Evolutionary conservation across 345 rosid genomes (phyloP).

Genomic region (Gossypium longicalyx): DNA sequence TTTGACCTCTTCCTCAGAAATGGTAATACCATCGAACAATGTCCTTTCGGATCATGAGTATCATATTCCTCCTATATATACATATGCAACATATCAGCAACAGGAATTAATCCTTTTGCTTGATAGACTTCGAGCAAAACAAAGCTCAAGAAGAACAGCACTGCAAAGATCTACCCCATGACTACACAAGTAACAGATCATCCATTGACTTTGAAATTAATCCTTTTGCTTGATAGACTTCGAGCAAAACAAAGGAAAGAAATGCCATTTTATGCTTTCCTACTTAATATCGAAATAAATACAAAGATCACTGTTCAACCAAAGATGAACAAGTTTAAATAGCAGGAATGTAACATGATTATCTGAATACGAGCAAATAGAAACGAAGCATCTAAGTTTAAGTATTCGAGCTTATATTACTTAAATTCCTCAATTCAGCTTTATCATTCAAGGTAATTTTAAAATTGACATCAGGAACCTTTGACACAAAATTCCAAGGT

Average conservation of each 20-base stretch:
- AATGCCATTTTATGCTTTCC: background rate
- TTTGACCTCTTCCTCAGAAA: constrained; percentile 87
- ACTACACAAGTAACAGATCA: background rate
- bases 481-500: background rate
- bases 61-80: constrained; percentile 77
- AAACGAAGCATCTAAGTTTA: background rate
- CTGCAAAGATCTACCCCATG: background rate
- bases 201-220: background rate
- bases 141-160: background rate
- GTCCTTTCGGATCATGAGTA: constrained; percentile 93
- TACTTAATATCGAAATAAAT: background rate
- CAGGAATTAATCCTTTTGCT: too few relatives aligned
- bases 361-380: background rate
- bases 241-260: background rate
- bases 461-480: background rate
- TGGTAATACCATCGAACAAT: constrained; percentile 68
- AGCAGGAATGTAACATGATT: background rate
- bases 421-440: background rate
- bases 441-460: background rate
- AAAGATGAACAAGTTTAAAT: background rate
- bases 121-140: too few relatives aligned
- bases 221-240: background rate
- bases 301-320: background rate
- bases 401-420: background rate
- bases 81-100: background rate